These are phyloP conservation scores for Phyllachora maydis DNA, from an alignment of 2,329 filamentous ascomycete genomes.

Conservation along the genomic window DNA sequence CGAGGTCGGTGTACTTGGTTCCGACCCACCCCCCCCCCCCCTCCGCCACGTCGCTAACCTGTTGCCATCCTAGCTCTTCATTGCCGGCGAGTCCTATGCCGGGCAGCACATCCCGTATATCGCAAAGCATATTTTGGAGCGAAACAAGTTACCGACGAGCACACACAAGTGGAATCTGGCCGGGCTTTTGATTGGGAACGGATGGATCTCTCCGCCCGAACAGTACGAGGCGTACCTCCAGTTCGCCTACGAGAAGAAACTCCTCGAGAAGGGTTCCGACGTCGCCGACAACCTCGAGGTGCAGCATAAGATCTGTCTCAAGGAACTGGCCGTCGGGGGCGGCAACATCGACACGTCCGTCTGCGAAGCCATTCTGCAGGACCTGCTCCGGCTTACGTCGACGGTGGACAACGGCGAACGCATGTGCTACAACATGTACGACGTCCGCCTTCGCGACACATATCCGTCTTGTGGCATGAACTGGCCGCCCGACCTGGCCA, in stretches of 20 bases:
- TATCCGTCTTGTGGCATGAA: slow-evolving; percentile 87
- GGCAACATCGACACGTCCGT: slow-evolving; percentile 43
- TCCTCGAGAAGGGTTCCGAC: slow-evolving; percentile 49
- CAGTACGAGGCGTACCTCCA: slow-evolving; percentile 79
- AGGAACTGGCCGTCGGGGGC: slow-evolving; percentile 28
- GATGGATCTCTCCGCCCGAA: slow-evolving; percentile 81
- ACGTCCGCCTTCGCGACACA: slow-evolving; percentile 64
- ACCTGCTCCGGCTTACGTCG: slow-evolving; percentile 47
- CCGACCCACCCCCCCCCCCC: slow-evolving; percentile 1
- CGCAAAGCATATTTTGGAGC: slow-evolving; percentile 70
- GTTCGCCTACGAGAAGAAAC: slow-evolving; percentile 56
- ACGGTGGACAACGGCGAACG: slow-evolving; percentile 23
- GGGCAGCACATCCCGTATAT: slow-evolving; percentile 97
- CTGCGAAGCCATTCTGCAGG: slow-evolving; percentile 61
- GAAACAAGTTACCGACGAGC: slow-evolving; percentile 44
- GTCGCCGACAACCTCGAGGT: slow-evolving; percentile 43
- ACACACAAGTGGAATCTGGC: slow-evolving; percentile 52
- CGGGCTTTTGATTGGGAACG: slow-evolving; percentile 86
- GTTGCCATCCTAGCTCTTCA: slow-evolving; percentile 51
- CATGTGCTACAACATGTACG: slow-evolving; percentile 89
- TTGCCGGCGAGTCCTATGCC: slow-evolving; percentile 91
- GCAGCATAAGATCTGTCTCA: slow-evolving; percentile 48
- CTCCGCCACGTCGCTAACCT: slow-evolving; percentile 7
- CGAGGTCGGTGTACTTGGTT: slow-evolving; percentile 45
- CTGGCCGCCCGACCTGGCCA: slow-evolving; percentile 75